A percentile compares a stretch with the other conserved stretches of the same genome.
These are phyloP conservation scores for Amanita phalloides DNA, from an alignment of 768 basidiomycete genomes.

Conservation along the genomic window DNA sequence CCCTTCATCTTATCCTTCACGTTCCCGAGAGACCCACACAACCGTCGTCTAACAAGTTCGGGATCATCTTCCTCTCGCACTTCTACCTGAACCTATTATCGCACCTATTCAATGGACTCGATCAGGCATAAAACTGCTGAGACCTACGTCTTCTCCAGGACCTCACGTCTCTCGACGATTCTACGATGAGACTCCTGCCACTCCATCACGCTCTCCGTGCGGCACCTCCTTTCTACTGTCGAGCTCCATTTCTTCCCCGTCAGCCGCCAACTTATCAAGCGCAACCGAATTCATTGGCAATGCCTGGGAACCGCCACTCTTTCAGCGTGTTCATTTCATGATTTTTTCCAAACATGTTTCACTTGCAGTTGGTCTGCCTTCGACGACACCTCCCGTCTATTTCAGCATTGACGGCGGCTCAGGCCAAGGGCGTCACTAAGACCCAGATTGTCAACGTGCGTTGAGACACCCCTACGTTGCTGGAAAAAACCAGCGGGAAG, in stretches of 20 bases:
- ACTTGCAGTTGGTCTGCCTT: no score
- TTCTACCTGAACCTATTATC: conserved; percentile 1
- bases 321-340: no score
- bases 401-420: no score
- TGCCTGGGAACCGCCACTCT: no score
- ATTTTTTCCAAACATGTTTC: no score
- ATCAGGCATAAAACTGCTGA: not conserved
- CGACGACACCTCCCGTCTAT: no score
- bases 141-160: conserved; percentile 55
- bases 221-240: conserved; percentile 4
- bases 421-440: no score
- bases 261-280: not conserved
- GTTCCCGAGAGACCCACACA: not conserved
- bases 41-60: not conserved
- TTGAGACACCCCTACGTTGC: no score
- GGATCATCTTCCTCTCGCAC: conserved; percentile 1
- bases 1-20: not conserved
- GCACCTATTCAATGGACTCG: not conserved
- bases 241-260: not conserved
- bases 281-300: no score
- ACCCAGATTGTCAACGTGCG: no score
- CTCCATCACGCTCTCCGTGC: conserved; percentile 24
- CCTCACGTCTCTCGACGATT: conserved; percentile 49
- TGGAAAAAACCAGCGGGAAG: no score
- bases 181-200: conserved; percentile 66